Conservation (phyloP, 768 basidiomycete genomes). For the Pholiota molesta region DNA sequence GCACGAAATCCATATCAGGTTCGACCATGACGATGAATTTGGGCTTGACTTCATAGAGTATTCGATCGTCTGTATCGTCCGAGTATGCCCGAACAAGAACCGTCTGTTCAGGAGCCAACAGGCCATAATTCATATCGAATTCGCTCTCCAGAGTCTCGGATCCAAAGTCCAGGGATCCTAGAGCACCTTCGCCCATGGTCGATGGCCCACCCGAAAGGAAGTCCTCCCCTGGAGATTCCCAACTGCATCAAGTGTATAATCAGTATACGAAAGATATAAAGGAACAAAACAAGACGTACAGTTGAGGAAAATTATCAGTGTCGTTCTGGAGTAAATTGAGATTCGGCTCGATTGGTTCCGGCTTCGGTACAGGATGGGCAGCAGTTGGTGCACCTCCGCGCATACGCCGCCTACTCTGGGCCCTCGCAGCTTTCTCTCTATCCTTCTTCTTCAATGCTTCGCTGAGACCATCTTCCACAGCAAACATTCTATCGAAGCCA, state of each 20-base stretch:
- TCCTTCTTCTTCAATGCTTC: slow-evolving; percentile 84
- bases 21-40: slow-evolving; percentile 96
- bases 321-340: slow-evolving; percentile 45
- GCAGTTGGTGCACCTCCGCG: slow-evolving; percentile 68
- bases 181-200: slow-evolving; percentile 29
- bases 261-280: neutral
- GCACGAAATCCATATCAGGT: slow-evolving; percentile 87
- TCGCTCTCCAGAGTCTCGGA: slow-evolving; percentile 47
- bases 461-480: slow-evolving; percentile 48
- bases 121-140: slow-evolving; percentile 79
- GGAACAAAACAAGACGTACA: slow-evolving; percentile 45
- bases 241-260: slow-evolving; percentile 26
- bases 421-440: slow-evolving; percentile 57
- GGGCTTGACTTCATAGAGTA: slow-evolving; percentile 86
- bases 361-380: slow-evolving; percentile 16
- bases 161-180: slow-evolving; percentile 38
- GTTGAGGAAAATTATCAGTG: slow-evolving; percentile 55
- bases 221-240: slow-evolving; percentile 34
- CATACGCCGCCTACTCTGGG: slow-evolving; percentile 68
- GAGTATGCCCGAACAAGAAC: slow-evolving; percentile 87
- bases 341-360: slow-evolving; percentile 25
- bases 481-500: slow-evolving; percentile 27
- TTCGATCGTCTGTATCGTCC: slow-evolving; percentile 89
- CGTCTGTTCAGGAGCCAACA: slow-evolving; percentile 77
- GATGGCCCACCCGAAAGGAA: slow-evolving; percentile 20